These are phyloP conservation scores for Ochromonas danica DNA, from an alignment of 108 stramenopile genomes.

Conservation along the genomic window DNA sequence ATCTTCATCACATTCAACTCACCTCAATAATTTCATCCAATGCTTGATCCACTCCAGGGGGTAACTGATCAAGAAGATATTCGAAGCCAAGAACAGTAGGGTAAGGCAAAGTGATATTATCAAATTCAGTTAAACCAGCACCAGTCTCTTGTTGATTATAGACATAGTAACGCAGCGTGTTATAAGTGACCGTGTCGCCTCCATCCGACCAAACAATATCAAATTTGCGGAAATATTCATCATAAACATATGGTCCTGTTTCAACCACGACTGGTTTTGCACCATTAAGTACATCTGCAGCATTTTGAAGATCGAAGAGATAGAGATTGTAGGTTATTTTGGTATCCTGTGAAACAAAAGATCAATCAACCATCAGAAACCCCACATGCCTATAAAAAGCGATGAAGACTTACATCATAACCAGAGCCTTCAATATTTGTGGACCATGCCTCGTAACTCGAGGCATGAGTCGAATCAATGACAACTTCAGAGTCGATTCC, in stretches of 20 bases:
- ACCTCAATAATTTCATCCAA: neutral
- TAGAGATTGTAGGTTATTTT: slow-evolving; percentile 3
- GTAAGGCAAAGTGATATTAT: slow-evolving; percentile 25
- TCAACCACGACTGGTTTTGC: slow-evolving; percentile 26
- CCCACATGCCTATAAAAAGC: neutral
- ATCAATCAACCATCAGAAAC: neutral
- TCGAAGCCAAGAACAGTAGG: slow-evolving; percentile 24
- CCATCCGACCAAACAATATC: slow-evolving; percentile 29
- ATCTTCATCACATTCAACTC: neutral
- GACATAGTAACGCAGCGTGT: slow-evolving; percentile 1
- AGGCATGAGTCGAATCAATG: neutral
- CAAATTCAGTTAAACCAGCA: neutral
- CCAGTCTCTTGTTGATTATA: neutral
- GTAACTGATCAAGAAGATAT: slow-evolving; percentile 1
- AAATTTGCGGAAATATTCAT: slow-evolving; percentile 30
- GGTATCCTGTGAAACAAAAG: neutral
- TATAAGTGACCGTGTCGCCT: slow-evolving; percentile 24
- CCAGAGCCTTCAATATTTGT: neutral
- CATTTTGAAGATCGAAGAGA: slow-evolving; percentile 31
- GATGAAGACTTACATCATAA: neutral
- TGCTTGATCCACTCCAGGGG: neutral
- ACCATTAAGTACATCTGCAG: neutral
- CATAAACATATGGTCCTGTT: slow-evolving; percentile 23
- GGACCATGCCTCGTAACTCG: neutral
- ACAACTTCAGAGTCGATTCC: slow-evolving; percentile 29